Evolutionary conservation across 805 yeast genomes (phyloP), one percentile per base, ranked within the genome.

Genomic region (Nakazawaea siamensis): DNA sequence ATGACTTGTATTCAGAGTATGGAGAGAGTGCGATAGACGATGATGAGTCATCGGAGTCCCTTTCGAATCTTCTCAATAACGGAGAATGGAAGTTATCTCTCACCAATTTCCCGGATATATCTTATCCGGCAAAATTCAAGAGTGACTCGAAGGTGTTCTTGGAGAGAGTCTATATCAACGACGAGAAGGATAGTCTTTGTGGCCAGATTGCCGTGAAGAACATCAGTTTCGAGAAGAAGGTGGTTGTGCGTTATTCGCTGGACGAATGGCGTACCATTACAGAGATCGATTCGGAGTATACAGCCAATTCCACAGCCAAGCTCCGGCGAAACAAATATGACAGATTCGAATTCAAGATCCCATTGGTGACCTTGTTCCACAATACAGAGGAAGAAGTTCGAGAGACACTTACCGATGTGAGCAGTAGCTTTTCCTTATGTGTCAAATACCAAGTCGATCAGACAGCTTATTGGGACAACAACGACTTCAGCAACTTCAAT

Each of bases 151-250:
- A 52, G 31, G 80, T 84, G 0, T 82, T 76, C 45, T 57, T 85
- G 37, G 95, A 86, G 44, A 60, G 74, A 33, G 54, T 80, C 4
- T 72, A 73, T 44, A 58, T 85, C 18, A 66, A 77, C 24, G 56
- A 67, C 7, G 84, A 80, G 43, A 70, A 71, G 44, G 66, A 68
- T 39, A 63, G 61, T 37, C 58, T 88, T 12, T 52, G 73, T 33
- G 97, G 96, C 2, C 77, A 76, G 35, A 64, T 88, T 30, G 83
- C 90, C 2, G 96, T 83, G 18, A 72, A 74, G 48, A 90, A 88
- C 58, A 35, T 84, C 4, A 65, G 80, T 9, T 88, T 65, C 55
- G 68, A 73, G 24, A 88, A 88, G 55, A 50, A 57, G 18, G 80
- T 90, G 14, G 68, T 73, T 12, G 68, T 83, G 12, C 66, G 87